phyloP scores from a whole-genome alignment of 768 basidiomycete species.

The Leccinum disarticulatum region DNA sequence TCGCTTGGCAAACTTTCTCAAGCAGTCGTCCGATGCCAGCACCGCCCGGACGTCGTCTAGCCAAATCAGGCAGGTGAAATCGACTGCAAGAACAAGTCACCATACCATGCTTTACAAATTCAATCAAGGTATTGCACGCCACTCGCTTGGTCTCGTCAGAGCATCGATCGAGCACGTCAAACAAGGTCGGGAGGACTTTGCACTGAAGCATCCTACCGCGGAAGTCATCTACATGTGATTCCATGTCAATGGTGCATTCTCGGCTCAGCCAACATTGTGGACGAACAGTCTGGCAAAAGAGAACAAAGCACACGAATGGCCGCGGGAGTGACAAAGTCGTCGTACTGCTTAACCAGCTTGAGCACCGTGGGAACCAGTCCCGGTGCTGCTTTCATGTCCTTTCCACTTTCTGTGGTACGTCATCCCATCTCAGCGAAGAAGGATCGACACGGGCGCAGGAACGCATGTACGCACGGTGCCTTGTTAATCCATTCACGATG shows the following conservation, averaged over 20 bases:
- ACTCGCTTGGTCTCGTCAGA: constrained; percentile 21
- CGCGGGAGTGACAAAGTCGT: constrained; percentile 31
- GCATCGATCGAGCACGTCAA: constrained; percentile 22
- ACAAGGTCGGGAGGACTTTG: constrained; percentile 14
- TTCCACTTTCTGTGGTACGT: constrained; percentile 4
- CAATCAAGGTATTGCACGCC: constrained; percentile 11
- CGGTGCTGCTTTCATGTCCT: constrained; percentile 8
- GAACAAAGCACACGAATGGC: constrained; percentile 27
- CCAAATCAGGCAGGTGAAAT: neutral
- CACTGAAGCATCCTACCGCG: constrained; percentile 17
- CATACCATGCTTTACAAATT: constrained; percentile 21
- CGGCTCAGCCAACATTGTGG: neutral
- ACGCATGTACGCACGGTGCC: constrained; percentile 10
- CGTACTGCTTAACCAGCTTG: constrained; percentile 17
- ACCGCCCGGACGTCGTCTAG: constrained; percentile 6
- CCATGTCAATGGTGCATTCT: neutral
- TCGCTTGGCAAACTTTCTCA: too few species aligned
- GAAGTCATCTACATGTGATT: constrained; percentile 17
- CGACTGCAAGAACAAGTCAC: neutral
- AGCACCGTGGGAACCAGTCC: constrained; percentile 17
- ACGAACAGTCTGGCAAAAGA: constrained; percentile 23
- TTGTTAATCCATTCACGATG: constrained; percentile 17
- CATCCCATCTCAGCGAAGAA: neutral
- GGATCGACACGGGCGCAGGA: neutral
- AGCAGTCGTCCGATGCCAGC: constrained; percentile 5